Conservation (phyloP, 164 flowering plant species). For the Aristolochia fimbriata region DNA sequence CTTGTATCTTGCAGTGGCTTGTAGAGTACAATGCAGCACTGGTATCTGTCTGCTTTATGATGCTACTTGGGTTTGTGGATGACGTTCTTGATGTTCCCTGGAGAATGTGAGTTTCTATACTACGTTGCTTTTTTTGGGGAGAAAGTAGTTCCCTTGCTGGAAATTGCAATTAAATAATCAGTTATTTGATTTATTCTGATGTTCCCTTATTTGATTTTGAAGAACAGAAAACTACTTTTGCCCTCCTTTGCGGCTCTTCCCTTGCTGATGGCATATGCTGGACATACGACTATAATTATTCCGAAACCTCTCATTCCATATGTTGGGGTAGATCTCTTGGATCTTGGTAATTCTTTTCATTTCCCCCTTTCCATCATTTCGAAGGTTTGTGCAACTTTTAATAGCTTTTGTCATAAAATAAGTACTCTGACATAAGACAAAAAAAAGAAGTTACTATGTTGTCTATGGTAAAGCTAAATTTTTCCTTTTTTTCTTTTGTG, state of each 20-base stretch:
- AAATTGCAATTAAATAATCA: not conserved
- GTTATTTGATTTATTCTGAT: slow-evolving; percentile 5
- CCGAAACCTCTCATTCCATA: slow-evolving; percentile 87
- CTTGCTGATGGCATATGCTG: slow-evolving; percentile 96
- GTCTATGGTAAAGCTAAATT: not conserved
- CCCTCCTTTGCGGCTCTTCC: slow-evolving; percentile 92
- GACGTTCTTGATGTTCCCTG: slow-evolving; percentile 96
- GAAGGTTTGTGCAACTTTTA: not conserved
- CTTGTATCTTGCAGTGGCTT: slow-evolving; percentile 64
- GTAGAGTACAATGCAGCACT: slow-evolving; percentile 94
- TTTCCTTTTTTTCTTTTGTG: slow-evolving; percentile 1
- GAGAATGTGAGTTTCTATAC: slow-evolving; percentile 71
- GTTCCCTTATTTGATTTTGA: slow-evolving; percentile 14
- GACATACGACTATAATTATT: slow-evolving; percentile 78
- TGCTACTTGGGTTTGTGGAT: slow-evolving; percentile 92
- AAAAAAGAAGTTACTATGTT: not conserved
- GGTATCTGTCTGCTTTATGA: slow-evolving; percentile 86
- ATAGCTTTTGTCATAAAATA: not conserved
- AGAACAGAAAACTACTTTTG: slow-evolving; percentile 69
- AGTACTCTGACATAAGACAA: not conserved
- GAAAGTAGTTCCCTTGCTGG: too few species aligned
- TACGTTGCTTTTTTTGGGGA: slow-evolving; percentile 4
- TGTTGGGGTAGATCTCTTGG: slow-evolving; percentile 59
- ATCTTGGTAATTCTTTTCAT: slow-evolving; percentile 49
- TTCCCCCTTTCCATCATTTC: not conserved